Percentiles rank a stretch among this genome's conserved stretches.
Conservation (phyloP, 1,284 basidiomycete genomes). For the Sporisorium iseilematis-ciliati region DNA sequence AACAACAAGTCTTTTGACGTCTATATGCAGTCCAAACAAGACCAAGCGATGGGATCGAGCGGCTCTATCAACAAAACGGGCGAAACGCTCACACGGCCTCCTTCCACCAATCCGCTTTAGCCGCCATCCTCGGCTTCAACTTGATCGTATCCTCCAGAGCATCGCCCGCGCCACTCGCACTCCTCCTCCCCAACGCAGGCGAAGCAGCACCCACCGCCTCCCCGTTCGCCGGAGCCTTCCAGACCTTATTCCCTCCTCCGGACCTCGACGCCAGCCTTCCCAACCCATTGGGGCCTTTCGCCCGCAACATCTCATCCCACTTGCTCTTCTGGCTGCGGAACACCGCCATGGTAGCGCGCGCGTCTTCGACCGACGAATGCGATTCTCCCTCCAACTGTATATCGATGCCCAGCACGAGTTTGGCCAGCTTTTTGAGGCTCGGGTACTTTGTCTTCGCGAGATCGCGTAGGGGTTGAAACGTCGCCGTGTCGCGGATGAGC, state of each 20-base stretch:
- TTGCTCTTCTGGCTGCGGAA: slow-evolving; percentile 86
- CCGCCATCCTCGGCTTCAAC: slow-evolving; percentile 40
- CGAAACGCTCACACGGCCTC: slow-evolving; percentile 22
- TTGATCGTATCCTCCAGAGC: slow-evolving; percentile 23
- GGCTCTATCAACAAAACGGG: background rate
- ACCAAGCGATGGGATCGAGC: too few relatives aligned
- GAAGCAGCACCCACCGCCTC: slow-evolving; percentile 32
- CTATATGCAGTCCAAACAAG: background rate
- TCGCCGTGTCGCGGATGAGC: slow-evolving; percentile 86
- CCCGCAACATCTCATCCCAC: slow-evolving; percentile 76
- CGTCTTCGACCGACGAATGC: slow-evolving; percentile 76
- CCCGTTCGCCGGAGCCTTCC: slow-evolving; percentile 32
- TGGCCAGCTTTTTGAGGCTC: slow-evolving; percentile 83
- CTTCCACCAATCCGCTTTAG: slow-evolving; percentile 54
- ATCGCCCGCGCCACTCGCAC: background rate
- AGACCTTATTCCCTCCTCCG: slow-evolving; percentile 25
- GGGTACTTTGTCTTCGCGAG: slow-evolving; percentile 77
- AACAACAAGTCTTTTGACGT: background rate
- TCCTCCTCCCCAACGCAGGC: slow-evolving; percentile 29
- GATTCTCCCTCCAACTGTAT: slow-evolving; percentile 77
- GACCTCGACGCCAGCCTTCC: slow-evolving; percentile 15
- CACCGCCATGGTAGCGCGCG: slow-evolving; percentile 93
- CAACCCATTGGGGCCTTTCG: slow-evolving; percentile 13
- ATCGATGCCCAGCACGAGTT: slow-evolving; percentile 82
- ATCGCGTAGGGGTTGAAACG: slow-evolving; percentile 72